Evolutionary conservation across 805 yeast species (phyloP), one percentile per base, ranked within the genome.

Genomic region (Wickerhamiella occidentalis): DNA sequence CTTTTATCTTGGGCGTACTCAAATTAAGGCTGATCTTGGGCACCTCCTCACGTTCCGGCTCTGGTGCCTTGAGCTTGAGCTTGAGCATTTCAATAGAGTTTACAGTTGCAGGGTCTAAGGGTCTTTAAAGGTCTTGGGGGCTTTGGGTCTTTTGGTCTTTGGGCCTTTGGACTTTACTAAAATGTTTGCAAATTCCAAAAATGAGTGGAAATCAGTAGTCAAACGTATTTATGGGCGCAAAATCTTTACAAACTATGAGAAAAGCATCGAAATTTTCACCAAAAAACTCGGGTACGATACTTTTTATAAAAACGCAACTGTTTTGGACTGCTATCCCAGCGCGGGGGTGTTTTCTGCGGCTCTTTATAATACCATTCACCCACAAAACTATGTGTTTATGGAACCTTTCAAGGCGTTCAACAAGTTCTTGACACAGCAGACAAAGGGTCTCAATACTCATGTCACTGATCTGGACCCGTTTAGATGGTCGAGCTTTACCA

Each of bases 311-410:
- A 64, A 57, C 40, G 53, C 60, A 13, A 56, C 63, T 9, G 55
- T 65, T 9, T 38, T 65, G n/a, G 68, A 65, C 49, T 61, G 59
- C 7, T 64, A 65, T 51, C 58, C 66, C 8, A 64, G 63, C 3
- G 69, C 73, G 28, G 78, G 83, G 3, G 65, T 79, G 1, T 76
- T 81, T 56, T 74, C 88, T 0, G 68, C 79, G 1, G 74, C 79
- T 53, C 58, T 88, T n/a, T 71, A 83, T 61, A 71, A 78, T 48
- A 68, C 68, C 26, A 64, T 82, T 12, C 64, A 73, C 36, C 96
- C 96, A 0, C 62, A 66, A 29, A 76, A 73, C 23, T 87, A 87
- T 58, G 56, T 82, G 0, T 54, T 85, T 3, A 65, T 85, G 62
- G 92, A 84, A 52, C 65, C 72, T 6, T 68, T 76, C 40, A 58